Base-by-base conservation (phyloP, 306 rosid genomes). In the Phaseolus lunatus region DNA sequence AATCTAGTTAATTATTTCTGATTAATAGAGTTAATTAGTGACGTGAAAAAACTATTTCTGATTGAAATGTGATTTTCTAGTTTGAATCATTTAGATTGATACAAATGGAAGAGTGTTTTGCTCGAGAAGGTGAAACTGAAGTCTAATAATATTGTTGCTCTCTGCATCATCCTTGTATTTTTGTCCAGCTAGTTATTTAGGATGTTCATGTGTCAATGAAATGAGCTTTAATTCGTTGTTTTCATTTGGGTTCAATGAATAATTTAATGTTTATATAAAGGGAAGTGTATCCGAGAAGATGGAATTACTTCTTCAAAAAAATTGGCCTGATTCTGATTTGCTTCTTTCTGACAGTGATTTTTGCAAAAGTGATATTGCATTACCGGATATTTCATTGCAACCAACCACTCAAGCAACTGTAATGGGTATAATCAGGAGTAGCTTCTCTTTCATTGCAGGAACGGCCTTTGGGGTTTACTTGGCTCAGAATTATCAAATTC, bases 341-440 rank as follows among this genome's bases (percentile, higher is more conserved):
- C 22, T 47, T 72, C 41, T 75, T 64, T 70, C 33, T 80, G 71
- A 65, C 82, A 35, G 76, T 75, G 82, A 64, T 45, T 37, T 18
- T 59, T 22, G 78, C 44, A 39, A 39, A 35, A 39, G 44, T 39
- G 44, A 9, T 39, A 39, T 39, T 39, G 11, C 52, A 61, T 22
- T 44, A 54, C 29, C 15, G 3, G 53, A 43, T 33, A 49, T 62
- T 84, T 79, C 56, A 54, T 68, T 12, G 43, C 44, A 23, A 54
- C 56, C 57, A 31, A 63, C 44, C 56, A 67, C 72, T 49, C 12
- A 52, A 84, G 49, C 80, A 49, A 57, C 67, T 76, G 41, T 15
- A 26, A 92, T 92, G 97, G 97, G 97, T 71, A 89, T 92, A 75
- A 89, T 92, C 22, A 85, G 78, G 81, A 89, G 93, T 71, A 63